A percentile compares a stretch with the other conserved stretches of the same genome.
Evolutionary conservation across 2,329 filamentous ascomycete species (phyloP).

Genomic region (Cordyceps cateniannulata): DNA sequence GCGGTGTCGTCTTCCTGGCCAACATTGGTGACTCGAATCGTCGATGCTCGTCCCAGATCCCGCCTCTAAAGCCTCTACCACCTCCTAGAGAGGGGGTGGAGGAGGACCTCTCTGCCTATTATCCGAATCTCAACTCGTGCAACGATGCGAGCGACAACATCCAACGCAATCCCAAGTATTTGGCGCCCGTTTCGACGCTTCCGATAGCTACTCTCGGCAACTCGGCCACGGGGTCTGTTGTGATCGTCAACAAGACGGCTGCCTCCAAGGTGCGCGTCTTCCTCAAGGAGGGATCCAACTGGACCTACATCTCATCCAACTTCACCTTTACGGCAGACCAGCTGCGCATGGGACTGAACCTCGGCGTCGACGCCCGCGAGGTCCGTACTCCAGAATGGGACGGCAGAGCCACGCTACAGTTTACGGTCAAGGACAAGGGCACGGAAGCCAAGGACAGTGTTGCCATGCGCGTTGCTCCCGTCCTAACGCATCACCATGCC

Average conservation of each 20-base stretch:
- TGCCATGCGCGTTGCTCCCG: conserved; percentile 27
- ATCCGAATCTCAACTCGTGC: conserved; percentile 16
- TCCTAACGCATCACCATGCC: conserved; percentile 30
- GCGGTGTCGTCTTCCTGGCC: conserved; percentile 3
- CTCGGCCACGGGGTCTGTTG: conserved; percentile 16
- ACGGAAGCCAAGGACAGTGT: conserved; percentile 21
- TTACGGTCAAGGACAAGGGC: conserved; percentile 22
- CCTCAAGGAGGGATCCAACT: conserved; percentile 17
- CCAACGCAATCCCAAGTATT: conserved; percentile 22
- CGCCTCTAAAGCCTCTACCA: no score
- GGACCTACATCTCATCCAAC: conserved; percentile 20
- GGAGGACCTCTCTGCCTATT: no score
- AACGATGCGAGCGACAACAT: conserved; percentile 30
- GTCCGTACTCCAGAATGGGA: conserved; percentile 21
- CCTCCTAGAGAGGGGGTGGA: no score
- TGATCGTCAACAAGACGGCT: conserved; percentile 12
- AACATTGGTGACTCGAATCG: conserved; percentile 9
- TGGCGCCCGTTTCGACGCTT: conserved; percentile 26
- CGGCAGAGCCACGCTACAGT: conserved; percentile 22
- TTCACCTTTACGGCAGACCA: conserved; percentile 22
- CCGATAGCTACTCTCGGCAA: conserved; percentile 18
- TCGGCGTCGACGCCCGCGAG: conserved; percentile 30
- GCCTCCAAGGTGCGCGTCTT: conserved; percentile 24
- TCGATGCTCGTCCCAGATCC: conserved; percentile 1
- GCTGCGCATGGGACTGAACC: conserved; percentile 23